A percentile compares a stretch with the other conserved stretches of the same genome.
These are phyloP conservation scores for Cladophialophora yegresii DNA, from an alignment of 2,329 filamentous ascomycete genomes.

Conservation along the genomic window DNA sequence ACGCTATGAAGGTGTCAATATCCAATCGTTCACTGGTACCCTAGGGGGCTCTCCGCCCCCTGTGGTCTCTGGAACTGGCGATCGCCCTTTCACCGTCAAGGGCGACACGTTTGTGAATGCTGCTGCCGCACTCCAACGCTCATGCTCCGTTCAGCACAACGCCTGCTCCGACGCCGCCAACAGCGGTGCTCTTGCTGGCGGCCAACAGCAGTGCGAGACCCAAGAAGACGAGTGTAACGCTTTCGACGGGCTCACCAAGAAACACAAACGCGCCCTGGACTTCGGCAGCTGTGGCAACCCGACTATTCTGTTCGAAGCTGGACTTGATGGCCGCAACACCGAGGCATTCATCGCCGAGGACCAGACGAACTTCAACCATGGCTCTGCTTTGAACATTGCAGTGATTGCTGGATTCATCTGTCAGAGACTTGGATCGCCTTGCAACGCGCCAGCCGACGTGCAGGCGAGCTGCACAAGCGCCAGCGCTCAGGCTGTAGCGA, in stretches of 20 bases:
- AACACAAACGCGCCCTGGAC: conserved; percentile 37
- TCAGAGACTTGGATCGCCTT: conserved; percentile 44
- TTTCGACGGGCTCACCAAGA: conserved; percentile 12
- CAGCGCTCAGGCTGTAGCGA: conserved; percentile 18
- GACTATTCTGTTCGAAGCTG: conserved; percentile 52
- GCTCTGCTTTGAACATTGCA: conserved; percentile 53
- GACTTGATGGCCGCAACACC: conserved; percentile 53
- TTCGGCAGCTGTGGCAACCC: conserved; percentile 54
- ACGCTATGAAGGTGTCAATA: conserved; percentile 16
- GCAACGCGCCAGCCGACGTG: conserved; percentile 39
- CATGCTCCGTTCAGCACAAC: conserved; percentile 66
- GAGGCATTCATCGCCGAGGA: conserved; percentile 49
- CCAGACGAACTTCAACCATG: conserved; percentile 54
- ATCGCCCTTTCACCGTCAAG: conserved; percentile 60
- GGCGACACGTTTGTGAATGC: conserved; percentile 61
- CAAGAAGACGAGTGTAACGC: conserved; percentile 17
- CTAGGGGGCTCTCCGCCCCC: conserved; percentile 59
- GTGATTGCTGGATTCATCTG: conserved; percentile 55
- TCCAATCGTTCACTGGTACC: conserved; percentile 48
- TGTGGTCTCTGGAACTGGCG: conserved; percentile 52
- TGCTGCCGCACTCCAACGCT: conserved; percentile 59
- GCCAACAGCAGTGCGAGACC: conserved; percentile 14
- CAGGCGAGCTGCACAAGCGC: conserved; percentile 18
- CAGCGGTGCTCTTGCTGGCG: conserved; percentile 12
- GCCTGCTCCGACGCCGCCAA: conserved; percentile 52